A percentile compares a stretch with the other conserved stretches of the same genome.
Evolutionary conservation across 257 asterid species (phyloP).

Genomic region (Capsicum rhomboideum): DNA sequence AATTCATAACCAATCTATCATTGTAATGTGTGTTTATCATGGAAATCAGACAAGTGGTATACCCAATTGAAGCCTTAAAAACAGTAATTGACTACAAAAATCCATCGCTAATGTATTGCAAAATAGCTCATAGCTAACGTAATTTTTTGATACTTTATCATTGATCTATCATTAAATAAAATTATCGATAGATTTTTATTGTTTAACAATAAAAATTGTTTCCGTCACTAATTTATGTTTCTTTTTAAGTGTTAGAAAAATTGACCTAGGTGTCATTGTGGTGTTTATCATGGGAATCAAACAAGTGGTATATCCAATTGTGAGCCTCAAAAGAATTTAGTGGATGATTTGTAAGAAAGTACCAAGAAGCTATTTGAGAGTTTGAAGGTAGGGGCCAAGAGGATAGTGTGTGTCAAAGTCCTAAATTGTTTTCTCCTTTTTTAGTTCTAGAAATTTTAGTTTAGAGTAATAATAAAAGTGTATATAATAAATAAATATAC

Average conservation of each 20-base stretch:
- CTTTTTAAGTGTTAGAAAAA: not conserved
- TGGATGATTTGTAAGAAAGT: constrained; percentile 2
- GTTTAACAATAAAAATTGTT: not conserved
- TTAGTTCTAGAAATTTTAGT: no score
- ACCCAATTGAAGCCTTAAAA: not conserved
- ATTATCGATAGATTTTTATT: not conserved
- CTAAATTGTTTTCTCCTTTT: not conserved
- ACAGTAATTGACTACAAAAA: no score
- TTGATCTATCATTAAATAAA: not conserved
- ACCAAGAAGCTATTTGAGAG: not conserved
- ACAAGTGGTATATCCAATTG: not conserved
- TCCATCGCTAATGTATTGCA: no score
- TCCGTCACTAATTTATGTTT: not conserved
- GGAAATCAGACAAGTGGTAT: not conserved
- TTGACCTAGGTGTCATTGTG: not conserved
- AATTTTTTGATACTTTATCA: not conserved
- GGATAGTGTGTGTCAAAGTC: not conserved
- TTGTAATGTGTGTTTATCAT: not conserved
- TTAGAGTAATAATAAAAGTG: not conserved
- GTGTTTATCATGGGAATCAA: not conserved
- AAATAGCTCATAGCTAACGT: not conserved
- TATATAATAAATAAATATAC: not conserved
- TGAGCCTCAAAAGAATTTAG: not conserved
- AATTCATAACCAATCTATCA: not conserved
- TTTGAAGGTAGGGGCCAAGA: not conserved